Percentiles rank a stretch among this genome's conserved stretches.
phyloP scores from a whole-genome alignment of 441 rosid species.

The Pelargonium myrrhifolium region DNA sequence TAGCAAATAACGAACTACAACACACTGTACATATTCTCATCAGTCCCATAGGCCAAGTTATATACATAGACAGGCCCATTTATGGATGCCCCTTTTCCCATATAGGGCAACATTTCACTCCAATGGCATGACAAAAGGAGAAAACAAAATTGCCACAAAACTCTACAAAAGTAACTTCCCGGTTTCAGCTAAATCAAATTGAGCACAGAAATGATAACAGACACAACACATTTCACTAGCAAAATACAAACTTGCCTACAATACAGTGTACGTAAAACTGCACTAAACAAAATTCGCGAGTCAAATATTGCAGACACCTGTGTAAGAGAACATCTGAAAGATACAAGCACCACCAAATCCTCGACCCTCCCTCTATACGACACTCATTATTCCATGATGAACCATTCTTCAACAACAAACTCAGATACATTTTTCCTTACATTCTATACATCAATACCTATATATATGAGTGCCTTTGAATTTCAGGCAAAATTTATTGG shows the following conservation, averaged over 20 bases:
- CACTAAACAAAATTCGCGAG: too few relatives aligned
- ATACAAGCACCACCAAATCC: neutral
- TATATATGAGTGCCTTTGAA: too few relatives aligned
- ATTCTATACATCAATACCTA: neutral
- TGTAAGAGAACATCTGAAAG: neutral
- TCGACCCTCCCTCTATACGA: neutral
- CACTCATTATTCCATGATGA: neutral
- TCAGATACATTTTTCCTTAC: neutral
- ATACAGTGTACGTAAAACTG: too few relatives aligned
- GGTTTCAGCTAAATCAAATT: neutral
- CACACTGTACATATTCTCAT: slow-evolving; percentile 47
- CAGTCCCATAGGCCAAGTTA: slow-evolving; percentile 75
- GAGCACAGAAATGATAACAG: neutral
- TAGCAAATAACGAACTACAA: too few relatives aligned
- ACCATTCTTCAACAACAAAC: neutral
- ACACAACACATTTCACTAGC: neutral
- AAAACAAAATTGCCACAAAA: neutral
- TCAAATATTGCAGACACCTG: neutral
- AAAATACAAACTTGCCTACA: too few relatives aligned
- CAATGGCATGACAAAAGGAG: slow-evolving; percentile 32
- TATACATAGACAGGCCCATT: slow-evolving; percentile 80
- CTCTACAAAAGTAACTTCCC: neutral
- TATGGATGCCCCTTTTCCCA: slow-evolving; percentile 44
- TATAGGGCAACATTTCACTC: slow-evolving; percentile 58
- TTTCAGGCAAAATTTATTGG: too few relatives aligned